Percentiles rank a stretch among this genome's conserved stretches.
Conservation (phyloP, 257 asterid genomes). For the Solanum piurae region DNA sequence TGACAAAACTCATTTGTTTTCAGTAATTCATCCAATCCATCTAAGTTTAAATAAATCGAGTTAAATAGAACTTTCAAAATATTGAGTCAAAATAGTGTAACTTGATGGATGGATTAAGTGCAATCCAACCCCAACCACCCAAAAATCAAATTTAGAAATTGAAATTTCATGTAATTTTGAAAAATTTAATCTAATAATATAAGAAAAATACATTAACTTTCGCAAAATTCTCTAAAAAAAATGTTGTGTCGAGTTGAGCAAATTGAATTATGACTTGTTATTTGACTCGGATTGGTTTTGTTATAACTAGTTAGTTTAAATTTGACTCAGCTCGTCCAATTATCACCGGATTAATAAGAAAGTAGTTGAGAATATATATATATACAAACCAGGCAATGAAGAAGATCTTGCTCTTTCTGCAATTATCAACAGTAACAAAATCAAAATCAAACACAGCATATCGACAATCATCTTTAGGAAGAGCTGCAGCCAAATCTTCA, state of each 20-base stretch:
- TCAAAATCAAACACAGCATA: conserved; percentile 84
- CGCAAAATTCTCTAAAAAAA: background rate
- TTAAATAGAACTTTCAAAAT: background rate
- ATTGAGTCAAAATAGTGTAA: background rate
- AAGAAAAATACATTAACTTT: background rate
- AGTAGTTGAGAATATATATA: background rate
- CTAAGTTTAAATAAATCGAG: background rate
- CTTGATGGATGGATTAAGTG: background rate
- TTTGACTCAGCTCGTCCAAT: background rate
- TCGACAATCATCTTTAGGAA: conserved; percentile 85
- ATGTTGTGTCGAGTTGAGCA: no score
- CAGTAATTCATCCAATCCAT: background rate
- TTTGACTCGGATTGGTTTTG: background rate
- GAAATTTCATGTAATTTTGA: background rate
- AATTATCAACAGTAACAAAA: conserved; percentile 77
- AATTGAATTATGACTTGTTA: background rate
- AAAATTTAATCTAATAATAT: background rate
- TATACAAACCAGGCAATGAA: conserved; percentile 73
- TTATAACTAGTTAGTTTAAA: background rate
- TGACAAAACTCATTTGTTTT: background rate
- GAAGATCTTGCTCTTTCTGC: conserved; percentile 92
- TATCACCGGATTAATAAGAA: background rate
- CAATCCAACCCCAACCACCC: background rate
- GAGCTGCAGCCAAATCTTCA: conserved; percentile 61
- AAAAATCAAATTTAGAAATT: background rate